Conservation (phyloP, 768 basidiomycete species). For the Boletus rufocinnamomeus region DNA sequence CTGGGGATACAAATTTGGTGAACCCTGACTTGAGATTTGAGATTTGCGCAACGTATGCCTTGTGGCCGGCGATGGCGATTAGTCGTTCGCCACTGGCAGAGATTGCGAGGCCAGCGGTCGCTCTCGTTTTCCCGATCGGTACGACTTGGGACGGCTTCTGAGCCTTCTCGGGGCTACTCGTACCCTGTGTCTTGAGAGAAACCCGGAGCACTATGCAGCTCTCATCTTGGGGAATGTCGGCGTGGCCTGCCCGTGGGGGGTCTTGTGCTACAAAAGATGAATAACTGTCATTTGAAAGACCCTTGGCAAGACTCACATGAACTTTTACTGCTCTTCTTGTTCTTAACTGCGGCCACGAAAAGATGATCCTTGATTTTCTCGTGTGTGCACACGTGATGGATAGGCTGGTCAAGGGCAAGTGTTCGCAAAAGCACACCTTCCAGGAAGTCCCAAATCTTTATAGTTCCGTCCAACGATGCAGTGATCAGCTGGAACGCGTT, state of each 20-base stretch:
- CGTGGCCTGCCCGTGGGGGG: neutral
- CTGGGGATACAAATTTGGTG: conserved; percentile 81
- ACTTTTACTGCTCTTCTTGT: conserved; percentile 45
- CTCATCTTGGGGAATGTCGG: conserved; percentile 41
- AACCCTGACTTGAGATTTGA: conserved; percentile 63
- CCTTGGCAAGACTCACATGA: conserved; percentile 15
- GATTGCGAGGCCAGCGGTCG: conserved; percentile 63
- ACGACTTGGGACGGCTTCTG: conserved; percentile 51
- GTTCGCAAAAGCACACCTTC: conserved; percentile 80
- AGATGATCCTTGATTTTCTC: conserved; percentile 65
- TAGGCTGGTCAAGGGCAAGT: conserved; percentile 66
- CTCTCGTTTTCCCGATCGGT: conserved; percentile 66
- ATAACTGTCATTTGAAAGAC: neutral
- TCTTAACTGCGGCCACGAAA: conserved; percentile 65
- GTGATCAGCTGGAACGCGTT: conserved; percentile 92
- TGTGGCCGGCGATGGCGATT: conserved; percentile 71
- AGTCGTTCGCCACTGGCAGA: conserved; percentile 81
- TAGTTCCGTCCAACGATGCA: conserved; percentile 76
- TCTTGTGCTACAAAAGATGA: conserved; percentile 18
- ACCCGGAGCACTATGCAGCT: conserved; percentile 56
- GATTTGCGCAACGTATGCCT: conserved; percentile 71
- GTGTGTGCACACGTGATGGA: conserved; percentile 73
- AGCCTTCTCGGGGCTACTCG: conserved; percentile 43
- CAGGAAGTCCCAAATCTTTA: conserved; percentile 93
- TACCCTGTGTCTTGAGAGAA: conserved; percentile 48